Conservation (phyloP, 768 basidiomycete genomes). For the Termitomyces sp. region DNA sequence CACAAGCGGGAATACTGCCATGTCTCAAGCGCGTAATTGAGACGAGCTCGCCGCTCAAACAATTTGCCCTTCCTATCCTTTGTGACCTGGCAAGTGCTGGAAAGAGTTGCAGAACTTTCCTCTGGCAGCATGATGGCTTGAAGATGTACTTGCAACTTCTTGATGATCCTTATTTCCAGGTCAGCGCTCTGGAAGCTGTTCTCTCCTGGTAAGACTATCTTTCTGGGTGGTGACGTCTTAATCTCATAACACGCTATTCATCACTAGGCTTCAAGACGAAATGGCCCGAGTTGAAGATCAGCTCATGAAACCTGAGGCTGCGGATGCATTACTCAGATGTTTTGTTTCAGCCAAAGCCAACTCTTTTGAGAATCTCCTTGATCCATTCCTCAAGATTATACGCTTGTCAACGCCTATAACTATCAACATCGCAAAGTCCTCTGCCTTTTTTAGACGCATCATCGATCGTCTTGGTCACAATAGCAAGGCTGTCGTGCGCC, state of each 20-base stretch:
- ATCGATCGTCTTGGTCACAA: conserved; percentile 70
- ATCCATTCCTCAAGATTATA: conserved; percentile 88
- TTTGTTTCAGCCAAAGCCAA: conserved; percentile 85
- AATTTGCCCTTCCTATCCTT: conserved; percentile 94
- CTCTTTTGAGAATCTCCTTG: conserved; percentile 88
- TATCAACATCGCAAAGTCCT: conserved; percentile 67
- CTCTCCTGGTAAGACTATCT: conserved; percentile 68
- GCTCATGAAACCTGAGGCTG: conserved; percentile 57
- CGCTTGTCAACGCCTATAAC: conserved; percentile 73
- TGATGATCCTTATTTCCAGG: conserved; percentile 87
- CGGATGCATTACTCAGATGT: conserved; percentile 68
- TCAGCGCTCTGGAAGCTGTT: conserved; percentile 86
- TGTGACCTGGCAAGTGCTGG: conserved; percentile 96
- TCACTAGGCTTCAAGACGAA: conserved; percentile 86
- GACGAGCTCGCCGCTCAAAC: conserved; percentile 87
- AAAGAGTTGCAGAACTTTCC: conserved; percentile 81
- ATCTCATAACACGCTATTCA: neutral
- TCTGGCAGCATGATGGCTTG: conserved; percentile 96
- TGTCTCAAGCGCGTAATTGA: conserved; percentile 85
- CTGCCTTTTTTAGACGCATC: conserved; percentile 83
- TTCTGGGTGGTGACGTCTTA: neutral
- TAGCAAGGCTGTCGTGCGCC: conserved; percentile 82
- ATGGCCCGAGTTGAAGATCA: conserved; percentile 90
- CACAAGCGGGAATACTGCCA: conserved; percentile 92
- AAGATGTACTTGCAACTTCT: conserved; percentile 71